Evolutionary conservation across 2,329 filamentous ascomycete species (phyloP).

Genomic region (Epichloe sp.): DNA sequence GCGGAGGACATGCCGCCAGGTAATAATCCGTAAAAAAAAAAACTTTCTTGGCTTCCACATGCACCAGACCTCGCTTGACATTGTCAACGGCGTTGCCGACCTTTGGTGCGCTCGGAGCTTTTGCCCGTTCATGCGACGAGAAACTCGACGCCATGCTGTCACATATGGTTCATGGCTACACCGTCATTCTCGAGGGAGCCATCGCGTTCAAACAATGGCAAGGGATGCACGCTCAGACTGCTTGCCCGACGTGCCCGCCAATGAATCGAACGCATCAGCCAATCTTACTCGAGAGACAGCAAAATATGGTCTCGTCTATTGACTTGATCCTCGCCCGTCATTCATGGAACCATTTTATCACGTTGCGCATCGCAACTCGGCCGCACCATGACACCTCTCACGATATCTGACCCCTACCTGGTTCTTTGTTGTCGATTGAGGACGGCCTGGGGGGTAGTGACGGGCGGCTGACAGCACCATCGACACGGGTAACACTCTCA

Average conservation of each 20-base stretch:
- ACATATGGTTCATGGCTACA: neutral
- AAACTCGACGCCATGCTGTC: neutral
- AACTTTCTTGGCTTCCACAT: too few species aligned
- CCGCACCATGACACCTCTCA: neutral
- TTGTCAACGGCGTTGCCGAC: neutral
- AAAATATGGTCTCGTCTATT: too few species aligned
- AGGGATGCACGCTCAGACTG: constrained; percentile 2
- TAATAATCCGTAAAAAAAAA: too few species aligned
- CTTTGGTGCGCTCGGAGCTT: neutral
- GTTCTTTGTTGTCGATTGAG: neutral
- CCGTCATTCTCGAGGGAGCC: neutral
- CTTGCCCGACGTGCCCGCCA: neutral
- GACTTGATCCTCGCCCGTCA: too few species aligned
- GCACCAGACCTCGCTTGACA: neutral
- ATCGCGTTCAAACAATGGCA: neutral
- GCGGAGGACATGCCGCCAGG: too few species aligned
- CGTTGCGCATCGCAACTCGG: neutral
- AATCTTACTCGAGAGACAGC: neutral
- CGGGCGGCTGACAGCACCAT: neutral
- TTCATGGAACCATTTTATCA: neutral
- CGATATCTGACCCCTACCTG: too few species aligned
- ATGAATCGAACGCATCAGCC: neutral
- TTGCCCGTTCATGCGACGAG: neutral
- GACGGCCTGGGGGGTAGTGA: neutral
- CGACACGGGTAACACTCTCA: neutral